Conservation (phyloP, 441 rosid genomes). For the Gossypium aridum region DNA sequence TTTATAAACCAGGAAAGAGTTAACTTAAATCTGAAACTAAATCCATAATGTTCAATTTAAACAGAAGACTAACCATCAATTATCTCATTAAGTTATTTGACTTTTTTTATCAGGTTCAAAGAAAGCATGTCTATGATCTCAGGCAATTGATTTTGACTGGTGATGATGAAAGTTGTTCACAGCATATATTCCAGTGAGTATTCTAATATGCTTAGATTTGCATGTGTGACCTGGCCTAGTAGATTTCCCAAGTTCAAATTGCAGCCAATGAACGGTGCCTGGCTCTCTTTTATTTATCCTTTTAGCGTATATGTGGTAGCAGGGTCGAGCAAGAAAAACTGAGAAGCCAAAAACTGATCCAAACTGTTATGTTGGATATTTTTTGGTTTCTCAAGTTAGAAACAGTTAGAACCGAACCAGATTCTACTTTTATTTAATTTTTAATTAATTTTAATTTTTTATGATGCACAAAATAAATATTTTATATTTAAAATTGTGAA, state of each 20-base stretch:
- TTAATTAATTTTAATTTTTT: too few relatives aligned
- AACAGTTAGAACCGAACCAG: too few relatives aligned
- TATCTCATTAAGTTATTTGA: slow-evolving; percentile 10
- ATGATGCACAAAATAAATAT: too few relatives aligned
- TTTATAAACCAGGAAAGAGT: not conserved
- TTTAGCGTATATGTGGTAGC: not conserved
- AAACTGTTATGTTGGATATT: too few relatives aligned
- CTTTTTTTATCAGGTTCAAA: slow-evolving; percentile 61
- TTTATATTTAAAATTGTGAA: too few relatives aligned
- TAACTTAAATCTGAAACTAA: not conserved
- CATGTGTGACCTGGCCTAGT: slow-evolving; percentile 4
- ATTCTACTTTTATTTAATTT: too few relatives aligned
- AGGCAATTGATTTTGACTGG: slow-evolving; percentile 84
- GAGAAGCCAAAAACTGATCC: too few relatives aligned
- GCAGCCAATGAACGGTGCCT: not conserved
- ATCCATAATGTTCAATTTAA: not conserved
- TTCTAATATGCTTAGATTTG: not conserved
- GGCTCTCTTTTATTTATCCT: not conserved
- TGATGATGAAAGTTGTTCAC: slow-evolving; percentile 79
- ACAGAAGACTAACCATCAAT: not conserved
- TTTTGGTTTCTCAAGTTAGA: too few relatives aligned
- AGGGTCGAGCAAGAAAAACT: too few relatives aligned
- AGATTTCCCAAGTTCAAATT: not conserved
- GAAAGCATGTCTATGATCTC: slow-evolving; percentile 90
- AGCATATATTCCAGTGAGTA: slow-evolving; percentile 76